Evolutionary conservation across 1,284 basidiomycete species (phyloP).

Genomic region (Quambalaria eucalypti): DNA sequence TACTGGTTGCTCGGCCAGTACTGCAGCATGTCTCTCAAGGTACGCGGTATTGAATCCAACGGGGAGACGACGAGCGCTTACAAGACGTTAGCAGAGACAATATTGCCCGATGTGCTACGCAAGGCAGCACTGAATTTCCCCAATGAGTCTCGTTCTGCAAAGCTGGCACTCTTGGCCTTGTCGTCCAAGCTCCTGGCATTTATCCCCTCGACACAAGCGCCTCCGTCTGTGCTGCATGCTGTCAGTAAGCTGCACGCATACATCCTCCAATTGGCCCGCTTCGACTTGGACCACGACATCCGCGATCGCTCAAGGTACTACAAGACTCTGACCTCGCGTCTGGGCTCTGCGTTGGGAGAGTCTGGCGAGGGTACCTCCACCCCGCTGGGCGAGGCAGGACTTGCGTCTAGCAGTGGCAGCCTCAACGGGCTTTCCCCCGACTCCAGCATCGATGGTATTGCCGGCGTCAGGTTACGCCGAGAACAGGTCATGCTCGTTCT

Average conservation of each 20-base stretch:
- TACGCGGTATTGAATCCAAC: conserved; percentile 8
- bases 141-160: conserved; percentile 23
- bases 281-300: conserved; percentile 33
- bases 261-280: conserved; percentile 29
- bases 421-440: conserved; percentile 1
- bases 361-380: neutral
- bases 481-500: conserved; percentile 13
- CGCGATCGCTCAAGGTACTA: conserved; percentile 37
- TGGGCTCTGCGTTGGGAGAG: neutral
- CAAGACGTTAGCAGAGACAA: conserved; percentile 25
- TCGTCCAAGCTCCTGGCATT: conserved; percentile 31
- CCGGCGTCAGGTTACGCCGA: conserved; percentile 9
- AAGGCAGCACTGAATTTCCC: conserved; percentile 33
- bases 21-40: conserved; percentile 10
- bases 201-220: conserved; percentile 7
- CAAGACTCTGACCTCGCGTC: conserved; percentile 22
- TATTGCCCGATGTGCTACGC: conserved; percentile 38
- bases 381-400: neutral
- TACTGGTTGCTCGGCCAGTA: conserved; percentile 43
- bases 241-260: conserved; percentile 23
- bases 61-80: neutral
- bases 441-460: too few species aligned
- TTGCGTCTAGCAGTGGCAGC: conserved; percentile 8
- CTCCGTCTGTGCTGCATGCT: conserved; percentile 1
- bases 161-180: conserved; percentile 32